Percentiles rank a stretch among this genome's conserved stretches.
Conservation (phyloP, 441 rosid genomes). For the Brassica balearica region DNA sequence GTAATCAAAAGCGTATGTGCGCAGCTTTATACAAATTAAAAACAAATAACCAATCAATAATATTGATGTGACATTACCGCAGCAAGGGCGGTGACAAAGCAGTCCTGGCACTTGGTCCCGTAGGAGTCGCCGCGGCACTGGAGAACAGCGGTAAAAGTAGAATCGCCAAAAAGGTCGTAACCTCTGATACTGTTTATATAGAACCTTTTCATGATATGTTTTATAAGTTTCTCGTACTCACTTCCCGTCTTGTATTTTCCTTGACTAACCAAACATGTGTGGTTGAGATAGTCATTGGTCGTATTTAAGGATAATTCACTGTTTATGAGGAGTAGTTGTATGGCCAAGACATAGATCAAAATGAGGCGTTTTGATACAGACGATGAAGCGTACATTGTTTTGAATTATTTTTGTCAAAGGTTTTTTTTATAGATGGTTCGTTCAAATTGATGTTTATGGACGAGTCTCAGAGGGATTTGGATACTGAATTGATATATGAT, state of each 20-base stretch:
- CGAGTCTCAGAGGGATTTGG: not conserved
- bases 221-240: not conserved
- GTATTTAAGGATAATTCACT: not conserved
- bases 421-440: not conserved
- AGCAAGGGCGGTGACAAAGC: not conserved
- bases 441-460: not conserved
- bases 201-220: not conserved
- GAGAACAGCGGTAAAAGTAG: not conserved
- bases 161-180: not conserved
- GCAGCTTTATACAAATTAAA: not conserved
- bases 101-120: not conserved
- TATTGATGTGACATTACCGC: not conserved
- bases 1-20: not conserved
- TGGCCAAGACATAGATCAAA: not conserved
- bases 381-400: not conserved
- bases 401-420: not conserved
- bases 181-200: not conserved
- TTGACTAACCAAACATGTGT: not conserved
- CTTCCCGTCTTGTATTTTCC: constrained; percentile 2
- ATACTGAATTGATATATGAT: not conserved
- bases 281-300: not conserved
- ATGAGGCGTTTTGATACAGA: not conserved
- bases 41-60: not conserved
- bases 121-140: not conserved
- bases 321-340: not conserved